A percentile compares a stretch with the other conserved stretches of the same genome.
Evolutionary conservation across 768 basidiomycete genomes (phyloP).

Genomic region (Hydnomerulius pinastri): DNA sequence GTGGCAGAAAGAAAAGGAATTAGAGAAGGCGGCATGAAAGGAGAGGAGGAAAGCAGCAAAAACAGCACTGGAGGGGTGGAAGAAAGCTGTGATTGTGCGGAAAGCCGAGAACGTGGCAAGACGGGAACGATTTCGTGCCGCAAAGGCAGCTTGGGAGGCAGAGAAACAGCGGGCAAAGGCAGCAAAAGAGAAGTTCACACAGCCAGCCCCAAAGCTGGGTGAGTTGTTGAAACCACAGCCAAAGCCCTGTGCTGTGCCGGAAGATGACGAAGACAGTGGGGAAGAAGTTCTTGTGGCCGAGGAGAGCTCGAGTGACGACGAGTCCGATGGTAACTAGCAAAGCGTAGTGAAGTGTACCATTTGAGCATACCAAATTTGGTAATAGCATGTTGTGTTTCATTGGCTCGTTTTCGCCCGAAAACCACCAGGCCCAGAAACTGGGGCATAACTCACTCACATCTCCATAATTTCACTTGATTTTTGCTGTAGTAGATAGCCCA

Average conservation of each 20-base stretch:
- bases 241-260: not conserved
- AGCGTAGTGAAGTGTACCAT: not conserved
- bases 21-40: not conserved
- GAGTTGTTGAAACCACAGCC: not conserved
- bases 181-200: not conserved
- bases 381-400: not conserved
- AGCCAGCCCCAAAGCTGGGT: not conserved
- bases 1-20: slow-evolving; percentile 7
- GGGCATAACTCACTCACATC: not conserved
- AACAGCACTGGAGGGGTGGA: not conserved
- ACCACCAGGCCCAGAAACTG: not conserved
- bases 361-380: not conserved
- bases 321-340: not conserved
- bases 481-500: not conserved
- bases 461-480: not conserved
- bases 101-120: not conserved
- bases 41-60: not conserved
- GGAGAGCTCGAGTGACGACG: not conserved
- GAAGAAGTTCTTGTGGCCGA: no score
- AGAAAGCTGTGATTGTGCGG: no score
- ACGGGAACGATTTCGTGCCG: not conserved
- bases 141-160: not conserved
- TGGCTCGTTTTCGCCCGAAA: not conserved
- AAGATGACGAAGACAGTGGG: not conserved
- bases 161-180: not conserved